These are phyloP conservation scores for Plantago ovata DNA, from an alignment of 257 asterid genomes.

Conservation along the genomic window DNA sequence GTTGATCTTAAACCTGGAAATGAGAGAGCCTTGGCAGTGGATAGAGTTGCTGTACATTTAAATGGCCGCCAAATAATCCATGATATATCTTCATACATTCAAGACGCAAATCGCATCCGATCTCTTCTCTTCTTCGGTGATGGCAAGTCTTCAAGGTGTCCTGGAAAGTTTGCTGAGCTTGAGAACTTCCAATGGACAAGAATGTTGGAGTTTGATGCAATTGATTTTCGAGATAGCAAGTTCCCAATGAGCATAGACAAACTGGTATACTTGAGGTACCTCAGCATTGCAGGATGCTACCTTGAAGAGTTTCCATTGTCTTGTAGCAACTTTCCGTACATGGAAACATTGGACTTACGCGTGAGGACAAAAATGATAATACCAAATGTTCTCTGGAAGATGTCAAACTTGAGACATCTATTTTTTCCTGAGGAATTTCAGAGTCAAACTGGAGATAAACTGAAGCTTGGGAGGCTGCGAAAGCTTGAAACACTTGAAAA, in stretches of 20 bases:
- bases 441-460: not conserved
- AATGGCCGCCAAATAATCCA: not conserved
- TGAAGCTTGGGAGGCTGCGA: not conserved
- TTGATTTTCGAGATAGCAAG: not conserved
- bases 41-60: constrained; percentile 9
- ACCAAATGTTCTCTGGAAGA: constrained; percentile 3
- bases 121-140: constrained; percentile 11
- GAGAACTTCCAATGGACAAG: not conserved
- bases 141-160: not conserved
- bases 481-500: not conserved
- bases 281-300: constrained; percentile 11
- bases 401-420: constrained; percentile 3
- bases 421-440: not conserved
- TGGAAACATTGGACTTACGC: constrained; percentile 11
- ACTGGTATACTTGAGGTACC: constrained; percentile 10
- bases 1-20: too few relatives aligned
- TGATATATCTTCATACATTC: not conserved
- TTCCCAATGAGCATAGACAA: not conserved
- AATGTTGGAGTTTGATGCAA: constrained; percentile 2
- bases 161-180: not conserved
- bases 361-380: not conserved
- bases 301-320: constrained; percentile 8
- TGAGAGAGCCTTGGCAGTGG: not conserved
- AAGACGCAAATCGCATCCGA: constrained; percentile 1
- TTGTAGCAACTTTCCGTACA: not conserved